Conservation (phyloP, 2,329 filamentous ascomycete species). For the Pseudocercospora fuligena region DNA sequence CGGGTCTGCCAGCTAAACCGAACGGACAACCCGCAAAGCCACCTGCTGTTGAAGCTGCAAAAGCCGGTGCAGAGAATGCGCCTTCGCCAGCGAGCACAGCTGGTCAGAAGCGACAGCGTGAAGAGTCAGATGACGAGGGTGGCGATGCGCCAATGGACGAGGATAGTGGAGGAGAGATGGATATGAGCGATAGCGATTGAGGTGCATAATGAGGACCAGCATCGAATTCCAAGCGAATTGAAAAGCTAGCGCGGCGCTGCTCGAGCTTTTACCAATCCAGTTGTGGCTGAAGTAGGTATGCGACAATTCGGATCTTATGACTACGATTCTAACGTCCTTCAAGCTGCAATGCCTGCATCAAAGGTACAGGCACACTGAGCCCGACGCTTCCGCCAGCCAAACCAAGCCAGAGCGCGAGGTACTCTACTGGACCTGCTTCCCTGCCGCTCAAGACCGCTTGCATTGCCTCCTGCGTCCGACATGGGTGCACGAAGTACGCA, state of each 20-base stretch:
- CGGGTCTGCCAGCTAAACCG: constrained; percentile 33
- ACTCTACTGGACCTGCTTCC: constrained; percentile 60
- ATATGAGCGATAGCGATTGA: constrained; percentile 71
- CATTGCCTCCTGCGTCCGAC: constrained; percentile 83
- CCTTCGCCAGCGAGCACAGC: constrained; percentile 52
- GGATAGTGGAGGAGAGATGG: constrained; percentile 61
- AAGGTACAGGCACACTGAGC: constrained; percentile 52
- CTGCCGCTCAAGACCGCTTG: constrained; percentile 49
- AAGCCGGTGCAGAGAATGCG: constrained; percentile 51
- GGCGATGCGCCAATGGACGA: constrained; percentile 49
- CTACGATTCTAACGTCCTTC: constrained; percentile 24
- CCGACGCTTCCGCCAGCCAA: constrained; percentile 80
- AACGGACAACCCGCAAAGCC: constrained; percentile 33
- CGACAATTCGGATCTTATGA: neutral
- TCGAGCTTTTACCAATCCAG: neutral
- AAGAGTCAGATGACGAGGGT: constrained; percentile 42
- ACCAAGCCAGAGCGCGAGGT: constrained; percentile 89
- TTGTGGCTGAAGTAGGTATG: constrained; percentile 12
- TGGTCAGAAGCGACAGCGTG: constrained; percentile 59
- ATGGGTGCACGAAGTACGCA: constrained; percentile 91
- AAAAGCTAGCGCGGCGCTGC: neutral
- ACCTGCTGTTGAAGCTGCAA: constrained; percentile 42
- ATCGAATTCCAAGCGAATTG: neutral
- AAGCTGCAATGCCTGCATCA: constrained; percentile 29
- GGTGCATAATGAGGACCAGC: neutral